phyloP scores from a whole-genome alignment of 23 red algal genomes.

The Gracilaria gracilis region DNA sequence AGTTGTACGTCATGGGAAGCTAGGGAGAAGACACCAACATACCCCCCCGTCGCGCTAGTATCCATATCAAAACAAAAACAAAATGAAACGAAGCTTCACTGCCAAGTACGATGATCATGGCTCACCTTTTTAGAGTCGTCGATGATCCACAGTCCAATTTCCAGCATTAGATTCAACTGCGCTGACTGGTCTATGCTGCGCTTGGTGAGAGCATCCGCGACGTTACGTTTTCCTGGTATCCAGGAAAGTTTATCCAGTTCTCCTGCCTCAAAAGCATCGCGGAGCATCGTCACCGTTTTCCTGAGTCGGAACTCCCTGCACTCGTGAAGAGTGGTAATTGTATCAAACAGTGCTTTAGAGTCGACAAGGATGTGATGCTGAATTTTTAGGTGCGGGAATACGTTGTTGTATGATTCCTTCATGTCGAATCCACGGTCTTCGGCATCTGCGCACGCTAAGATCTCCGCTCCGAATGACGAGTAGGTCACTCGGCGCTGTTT shows the following conservation, averaged over 20 bases:
- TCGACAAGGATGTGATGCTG: slow-evolving; percentile 11
- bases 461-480: no score
- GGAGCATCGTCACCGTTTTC: not conserved
- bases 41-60: not conserved
- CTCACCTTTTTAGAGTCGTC: not conserved
- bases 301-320: no score
- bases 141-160: not conserved
- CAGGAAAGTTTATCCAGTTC: not conserved
- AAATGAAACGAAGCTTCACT: no score
- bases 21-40: no score
- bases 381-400: not conserved
- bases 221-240: not conserved
- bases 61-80: no score
- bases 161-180: not conserved
- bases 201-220: not conserved
- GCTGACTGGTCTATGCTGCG: not conserved
- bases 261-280: slow-evolving; percentile 13
- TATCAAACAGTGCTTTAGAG: slow-evolving; percentile 35
- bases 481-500: no score
- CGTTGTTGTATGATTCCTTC: not conserved
- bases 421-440: slow-evolving; percentile 15
- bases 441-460: not conserved
- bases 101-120: not conserved
- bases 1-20: no score
- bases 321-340: slow-evolving; percentile 15